A percentile compares a stretch with the other conserved stretches of the same genome.
phyloP scores from a whole-genome alignment of 1,284 basidiomycete genomes.

The Inonotus hispidus region DNA sequence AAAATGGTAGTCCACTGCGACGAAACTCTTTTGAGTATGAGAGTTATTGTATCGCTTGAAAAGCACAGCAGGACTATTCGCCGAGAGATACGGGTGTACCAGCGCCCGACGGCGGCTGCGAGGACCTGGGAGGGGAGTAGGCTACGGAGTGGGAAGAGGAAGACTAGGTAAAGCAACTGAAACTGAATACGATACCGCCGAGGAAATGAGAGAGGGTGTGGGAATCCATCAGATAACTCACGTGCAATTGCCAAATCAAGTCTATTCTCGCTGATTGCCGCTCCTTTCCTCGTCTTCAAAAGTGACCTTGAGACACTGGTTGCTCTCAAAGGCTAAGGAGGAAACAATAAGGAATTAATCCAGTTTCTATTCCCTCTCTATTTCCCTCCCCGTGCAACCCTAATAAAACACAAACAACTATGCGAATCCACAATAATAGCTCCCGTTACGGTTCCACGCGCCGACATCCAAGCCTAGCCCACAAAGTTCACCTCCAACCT shows the following conservation, averaged over 20 bases:
- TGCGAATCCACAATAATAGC: too few species aligned
- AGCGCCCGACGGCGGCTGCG: constrained; percentile 14
- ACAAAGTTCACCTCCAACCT: too few species aligned
- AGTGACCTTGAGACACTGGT: too few species aligned
- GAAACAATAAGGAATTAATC: too few species aligned
- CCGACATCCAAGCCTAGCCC: too few species aligned
- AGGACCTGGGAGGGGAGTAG: neutral
- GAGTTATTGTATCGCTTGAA: neutral
- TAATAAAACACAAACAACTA: too few species aligned
- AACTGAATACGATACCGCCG: neutral
- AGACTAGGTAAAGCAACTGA: neutral
- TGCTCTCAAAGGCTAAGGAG: too few species aligned
- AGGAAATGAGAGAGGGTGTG: neutral
- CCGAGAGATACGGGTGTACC: constrained; percentile 12
- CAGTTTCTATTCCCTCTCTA: too few species aligned
- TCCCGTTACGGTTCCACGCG: too few species aligned
- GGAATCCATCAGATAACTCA: constrained; percentile 5
- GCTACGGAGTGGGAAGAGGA: neutral
- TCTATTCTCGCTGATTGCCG: neutral
- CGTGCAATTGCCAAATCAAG: neutral
- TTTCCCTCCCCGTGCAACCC: too few species aligned
- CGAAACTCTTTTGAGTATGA: neutral
- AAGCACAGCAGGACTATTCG: neutral
- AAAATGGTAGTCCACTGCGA: neutral
- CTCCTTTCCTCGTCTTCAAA: neutral